Percentiles rank a stretch among this genome's conserved stretches.
Conservation (phyloP, 805 yeast species). For the Spathaspora sp. region DNA sequence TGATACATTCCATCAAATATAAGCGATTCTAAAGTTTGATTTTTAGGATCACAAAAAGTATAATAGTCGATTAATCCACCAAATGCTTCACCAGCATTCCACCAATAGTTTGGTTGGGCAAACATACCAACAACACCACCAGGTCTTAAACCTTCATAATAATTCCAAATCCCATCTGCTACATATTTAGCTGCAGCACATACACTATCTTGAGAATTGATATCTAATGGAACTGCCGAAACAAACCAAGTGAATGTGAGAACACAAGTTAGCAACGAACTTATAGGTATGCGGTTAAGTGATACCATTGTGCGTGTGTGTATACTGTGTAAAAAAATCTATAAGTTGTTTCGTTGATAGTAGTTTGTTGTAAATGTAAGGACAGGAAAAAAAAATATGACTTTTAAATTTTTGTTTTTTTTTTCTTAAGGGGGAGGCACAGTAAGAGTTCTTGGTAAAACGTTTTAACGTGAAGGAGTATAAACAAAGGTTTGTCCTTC, state of each 20-base stretch:
- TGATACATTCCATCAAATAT: conserved; percentile 39
- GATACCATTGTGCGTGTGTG: not conserved
- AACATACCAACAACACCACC: conserved; percentile 50
- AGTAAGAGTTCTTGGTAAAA: too few species aligned
- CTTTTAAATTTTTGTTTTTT: not conserved
- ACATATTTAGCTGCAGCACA: conserved; percentile 37
- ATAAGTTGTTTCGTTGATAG: not conserved
- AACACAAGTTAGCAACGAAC: not conserved
- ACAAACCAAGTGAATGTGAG: not conserved
- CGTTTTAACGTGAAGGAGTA: too few species aligned
- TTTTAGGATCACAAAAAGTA: conserved; percentile 33
- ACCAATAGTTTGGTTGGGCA: conserved; percentile 46
- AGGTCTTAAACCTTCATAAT: conserved; percentile 36
- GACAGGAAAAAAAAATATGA: not conserved
- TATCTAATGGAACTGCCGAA: conserved; percentile 37
- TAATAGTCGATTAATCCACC: conserved; percentile 43
- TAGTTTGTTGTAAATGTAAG: not conserved
- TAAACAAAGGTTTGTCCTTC: too few species aligned
- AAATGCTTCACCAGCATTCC: conserved; percentile 52
- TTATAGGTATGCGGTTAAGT: not conserved
- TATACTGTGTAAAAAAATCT: not conserved
- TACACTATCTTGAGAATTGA: conserved; percentile 31
- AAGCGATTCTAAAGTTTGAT: conserved; percentile 23
- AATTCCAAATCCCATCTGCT: conserved; percentile 40
- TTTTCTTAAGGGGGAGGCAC: not conserved